Evolutionary conservation across 768 basidiomycete genomes (phyloP), one percentile per base, ranked within the genome.

Genomic region (Pholiota conissans): DNA sequence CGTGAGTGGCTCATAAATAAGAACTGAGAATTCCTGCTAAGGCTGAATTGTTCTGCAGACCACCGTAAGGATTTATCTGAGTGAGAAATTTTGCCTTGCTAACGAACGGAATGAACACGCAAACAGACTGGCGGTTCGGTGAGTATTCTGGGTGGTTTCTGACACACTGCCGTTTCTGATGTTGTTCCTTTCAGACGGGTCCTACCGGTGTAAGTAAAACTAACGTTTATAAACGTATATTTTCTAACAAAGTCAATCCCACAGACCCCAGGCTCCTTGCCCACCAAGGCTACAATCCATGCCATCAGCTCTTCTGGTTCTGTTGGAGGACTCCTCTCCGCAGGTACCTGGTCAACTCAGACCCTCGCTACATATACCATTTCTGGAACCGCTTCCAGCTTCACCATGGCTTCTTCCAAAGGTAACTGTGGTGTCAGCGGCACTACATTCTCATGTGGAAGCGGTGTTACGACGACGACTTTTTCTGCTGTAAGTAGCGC

Each of bases 301-400:
- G 79, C 80, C 6, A 60, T 73, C 22, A 69, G 62, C 26, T 72
- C 70, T 16, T 73, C 76, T 24, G 67, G 71, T 6, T 63, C 62
- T 5, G 66, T 75, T 11, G 84, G 84, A 7, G 84, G 83, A 13
- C 76, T 87, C 22, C 74, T 87, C 37, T 76, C 81, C 1, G 65
- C 63, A 7, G 85, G 83, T 18, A 85, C 82, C 11, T 85, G 83
- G 83, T 84, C 82, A 7, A 81, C 80, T 9, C 84, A 86, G 67
- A 85, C 84, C 7, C 73, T 79, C 30, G 84, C 83, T 11, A 85
- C 84, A 2, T 81, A 78, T 63, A 80, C 79, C 1, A 58, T 82
- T 27, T 75, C 79, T 7, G 82, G 83, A 29, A 71, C 76, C 16
- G 62, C 75, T 22, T 73, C 74, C 7, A 77, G 79, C 62, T 85